Conservation (phyloP, 805 yeast species). For the Saccharomycodes ludwigii region DNA sequence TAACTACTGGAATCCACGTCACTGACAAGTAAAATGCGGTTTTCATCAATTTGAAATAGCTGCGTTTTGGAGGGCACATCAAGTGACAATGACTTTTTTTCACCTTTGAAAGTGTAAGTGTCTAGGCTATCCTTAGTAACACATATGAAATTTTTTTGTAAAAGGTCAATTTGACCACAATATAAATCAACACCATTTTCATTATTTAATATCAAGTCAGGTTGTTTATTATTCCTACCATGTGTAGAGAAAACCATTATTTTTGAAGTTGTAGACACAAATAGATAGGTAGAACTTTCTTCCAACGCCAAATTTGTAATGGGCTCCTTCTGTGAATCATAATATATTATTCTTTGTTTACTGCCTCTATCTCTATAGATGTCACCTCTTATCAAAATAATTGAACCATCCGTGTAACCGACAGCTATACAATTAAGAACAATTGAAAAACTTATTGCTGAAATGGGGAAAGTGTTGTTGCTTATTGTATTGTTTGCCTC, state of each 20-base stretch:
- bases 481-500: constrained; percentile 45
- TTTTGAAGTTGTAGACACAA: constrained; percentile 63
- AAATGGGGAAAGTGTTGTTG: constrained; percentile 62
- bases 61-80: constrained; percentile 42
- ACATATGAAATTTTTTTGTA: constrained; percentile 43
- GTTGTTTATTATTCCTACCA: constrained; percentile 65
- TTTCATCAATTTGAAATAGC: constrained; percentile 32
- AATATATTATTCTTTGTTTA: constrained; percentile 69
- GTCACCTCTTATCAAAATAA: constrained; percentile 78
- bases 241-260: constrained; percentile 62
- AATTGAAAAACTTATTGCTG: constrained; percentile 15
- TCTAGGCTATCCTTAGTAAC: constrained; percentile 53
- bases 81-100: constrained; percentile 41
- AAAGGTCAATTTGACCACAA: constrained; percentile 28
- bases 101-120: constrained; percentile 45
- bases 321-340: constrained; percentile 51
- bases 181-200: constrained; percentile 32
- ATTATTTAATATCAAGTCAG: constrained; percentile 34
- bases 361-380: constrained; percentile 80
- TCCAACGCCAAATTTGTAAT: constrained; percentile 62
- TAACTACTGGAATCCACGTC: constrained; percentile 28
- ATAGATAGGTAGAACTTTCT: constrained; percentile 39
- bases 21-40: constrained; percentile 50
- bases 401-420: constrained; percentile 78
- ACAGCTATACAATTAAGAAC: constrained; percentile 25